Percentiles rank a stretch among this genome's conserved stretches.
Evolutionary conservation across 2,329 filamentous ascomycete species (phyloP).

Genomic region (Zelopaecilomyces penicillatus): DNA sequence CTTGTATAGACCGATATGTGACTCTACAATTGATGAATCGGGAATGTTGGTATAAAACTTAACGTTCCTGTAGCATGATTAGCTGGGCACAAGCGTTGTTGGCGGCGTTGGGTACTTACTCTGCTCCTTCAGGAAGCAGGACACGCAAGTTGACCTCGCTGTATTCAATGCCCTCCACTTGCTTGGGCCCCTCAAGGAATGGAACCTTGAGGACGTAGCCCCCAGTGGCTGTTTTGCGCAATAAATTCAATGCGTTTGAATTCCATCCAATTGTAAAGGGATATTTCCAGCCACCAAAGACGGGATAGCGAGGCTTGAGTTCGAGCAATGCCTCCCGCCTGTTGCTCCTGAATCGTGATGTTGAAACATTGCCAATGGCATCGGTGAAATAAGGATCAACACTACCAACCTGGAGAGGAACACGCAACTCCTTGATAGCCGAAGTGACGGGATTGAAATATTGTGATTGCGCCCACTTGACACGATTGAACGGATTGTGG

Average conservation of each 20-base stretch:
- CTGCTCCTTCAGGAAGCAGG: slow-evolving; percentile 83
- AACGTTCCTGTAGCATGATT: slow-evolving; percentile 58
- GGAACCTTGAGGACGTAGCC: slow-evolving; percentile 84
- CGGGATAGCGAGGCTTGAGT: slow-evolving; percentile 86
- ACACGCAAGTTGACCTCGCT: slow-evolving; percentile 71
- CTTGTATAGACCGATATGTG: slow-evolving; percentile 56
- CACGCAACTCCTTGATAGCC: slow-evolving; percentile 72
- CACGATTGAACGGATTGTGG: slow-evolving; percentile 62
- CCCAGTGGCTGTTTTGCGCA: slow-evolving; percentile 58
- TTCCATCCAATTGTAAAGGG: slow-evolving; percentile 97
- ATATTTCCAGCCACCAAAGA: slow-evolving; percentile 98
- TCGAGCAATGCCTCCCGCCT: slow-evolving; percentile 75
- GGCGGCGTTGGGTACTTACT: slow-evolving; percentile 42
- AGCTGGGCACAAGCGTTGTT: slow-evolving; percentile 9
- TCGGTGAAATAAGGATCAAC: slow-evolving; percentile 90
- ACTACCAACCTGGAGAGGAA: slow-evolving; percentile 72
- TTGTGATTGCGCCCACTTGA: slow-evolving; percentile 63
- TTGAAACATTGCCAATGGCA: slow-evolving; percentile 94
- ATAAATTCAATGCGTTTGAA: slow-evolving; percentile 66
- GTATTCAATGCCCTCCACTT: slow-evolving; percentile 78
- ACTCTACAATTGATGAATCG: slow-evolving; percentile 48
- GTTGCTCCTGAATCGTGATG: slow-evolving; percentile 74
- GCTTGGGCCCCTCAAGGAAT: slow-evolving; percentile 86
- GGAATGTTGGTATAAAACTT: slow-evolving; percentile 70
- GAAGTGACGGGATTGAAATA: slow-evolving; percentile 71